These are phyloP conservation scores for Galium porrigens DNA, from an alignment of 305 asterid species.

Conservation along the genomic window DNA sequence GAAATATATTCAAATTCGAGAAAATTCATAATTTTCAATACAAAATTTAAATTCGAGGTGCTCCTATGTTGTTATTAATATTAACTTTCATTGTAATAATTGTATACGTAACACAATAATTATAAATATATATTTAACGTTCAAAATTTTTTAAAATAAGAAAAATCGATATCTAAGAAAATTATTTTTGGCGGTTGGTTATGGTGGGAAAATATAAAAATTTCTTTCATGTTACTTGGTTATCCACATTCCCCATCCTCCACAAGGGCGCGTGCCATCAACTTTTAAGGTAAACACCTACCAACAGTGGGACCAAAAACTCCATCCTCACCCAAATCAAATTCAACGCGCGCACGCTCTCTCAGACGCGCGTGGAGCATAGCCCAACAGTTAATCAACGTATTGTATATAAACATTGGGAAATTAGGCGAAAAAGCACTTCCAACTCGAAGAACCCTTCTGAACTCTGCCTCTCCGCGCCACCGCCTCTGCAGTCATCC, in stretches of 20 bases:
- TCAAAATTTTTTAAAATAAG: background rate
- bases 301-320: slow-evolving; percentile 5
- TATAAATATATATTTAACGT: background rate
- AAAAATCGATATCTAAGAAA: background rate
- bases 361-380: slow-evolving; percentile 16
- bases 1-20: background rate
- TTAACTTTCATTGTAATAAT: background rate
- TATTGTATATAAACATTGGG: slow-evolving; percentile 1
- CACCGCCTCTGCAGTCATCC: slow-evolving; percentile 15
- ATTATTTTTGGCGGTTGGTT: slow-evolving; percentile 10
- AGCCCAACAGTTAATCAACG: slow-evolving; percentile 12
- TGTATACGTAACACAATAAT: background rate
- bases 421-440: background rate
- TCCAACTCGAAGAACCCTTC: slow-evolving; percentile 21
- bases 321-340: background rate
- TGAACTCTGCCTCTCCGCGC: slow-evolving; percentile 51
- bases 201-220: slow-evolving; percentile 61
- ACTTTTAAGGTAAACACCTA: background rate
- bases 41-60: background rate
- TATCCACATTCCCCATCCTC: slow-evolving; percentile 15
- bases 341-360: slow-evolving; percentile 13
- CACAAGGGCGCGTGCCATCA: slow-evolving; percentile 17
- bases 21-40: background rate
- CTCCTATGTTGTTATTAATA: background rate
- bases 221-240: slow-evolving; percentile 13